Evolutionary conservation across 2,329 filamentous ascomycete genomes (phyloP).

Genomic region (Hypoxylon sp.): DNA sequence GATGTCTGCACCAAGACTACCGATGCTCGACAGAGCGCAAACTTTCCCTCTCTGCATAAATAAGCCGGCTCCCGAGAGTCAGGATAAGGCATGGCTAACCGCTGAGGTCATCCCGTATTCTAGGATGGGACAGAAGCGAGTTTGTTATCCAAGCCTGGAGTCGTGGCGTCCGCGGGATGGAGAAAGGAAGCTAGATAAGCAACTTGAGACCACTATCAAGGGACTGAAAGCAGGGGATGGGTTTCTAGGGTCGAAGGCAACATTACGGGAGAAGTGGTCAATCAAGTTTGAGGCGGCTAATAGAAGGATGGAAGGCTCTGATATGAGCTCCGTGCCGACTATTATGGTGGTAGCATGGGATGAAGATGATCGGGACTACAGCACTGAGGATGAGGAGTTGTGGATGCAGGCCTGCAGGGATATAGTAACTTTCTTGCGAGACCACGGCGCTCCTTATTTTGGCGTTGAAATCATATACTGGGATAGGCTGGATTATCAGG

Average conservation of each 20-base stretch:
- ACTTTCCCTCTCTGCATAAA: constrained; percentile 30
- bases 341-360: constrained; percentile 39
- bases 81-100: constrained; percentile 26
- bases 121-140: constrained; percentile 29
- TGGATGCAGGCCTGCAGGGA: constrained; percentile 29
- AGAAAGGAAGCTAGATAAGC: constrained; percentile 18
- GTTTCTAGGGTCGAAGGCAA: constrained; percentile 10
- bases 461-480: constrained; percentile 35
- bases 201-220: constrained; percentile 24
- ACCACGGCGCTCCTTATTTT: constrained; percentile 24
- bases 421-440: constrained; percentile 27
- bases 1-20: constrained; percentile 5
- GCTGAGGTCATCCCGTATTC: constrained; percentile 14
- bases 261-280: constrained; percentile 26
- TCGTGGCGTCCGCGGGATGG: constrained; percentile 31
- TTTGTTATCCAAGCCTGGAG: constrained; percentile 31
- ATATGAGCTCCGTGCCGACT: constrained; percentile 28
- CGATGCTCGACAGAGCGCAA: constrained; percentile 29
- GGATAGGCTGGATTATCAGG: constrained; percentile 38
- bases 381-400: constrained; percentile 18
- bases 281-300: constrained; percentile 31
- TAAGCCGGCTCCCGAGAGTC: neutral
- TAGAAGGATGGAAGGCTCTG: constrained; percentile 18
- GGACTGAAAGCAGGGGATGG: constrained; percentile 20
- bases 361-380: constrained; percentile 28